A percentile compares a stretch with the other conserved stretches of the same genome.
These are phyloP conservation scores for Lactarius indigo DNA, from an alignment of 768 basidiomycete genomes.

Conservation along the genomic window DNA sequence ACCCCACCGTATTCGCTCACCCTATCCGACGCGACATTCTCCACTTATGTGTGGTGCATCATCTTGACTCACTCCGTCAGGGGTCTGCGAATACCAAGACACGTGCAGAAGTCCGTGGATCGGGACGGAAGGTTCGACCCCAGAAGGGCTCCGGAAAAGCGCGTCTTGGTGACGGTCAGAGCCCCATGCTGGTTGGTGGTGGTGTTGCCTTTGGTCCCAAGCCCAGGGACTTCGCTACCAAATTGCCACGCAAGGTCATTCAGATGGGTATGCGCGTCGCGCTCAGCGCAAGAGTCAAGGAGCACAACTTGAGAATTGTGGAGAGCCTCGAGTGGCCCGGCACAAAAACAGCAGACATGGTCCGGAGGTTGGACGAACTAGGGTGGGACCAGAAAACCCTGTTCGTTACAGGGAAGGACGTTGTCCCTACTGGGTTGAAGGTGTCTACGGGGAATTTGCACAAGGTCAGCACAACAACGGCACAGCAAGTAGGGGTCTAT, in stretches of 20 bases:
- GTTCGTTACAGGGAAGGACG: slow-evolving; percentile 65
- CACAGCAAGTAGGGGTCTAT: slow-evolving; percentile 71
- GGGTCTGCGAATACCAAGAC: slow-evolving; percentile 91
- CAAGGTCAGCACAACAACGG: slow-evolving; percentile 59
- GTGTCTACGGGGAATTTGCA: slow-evolving; percentile 69
- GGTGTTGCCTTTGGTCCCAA: slow-evolving; percentile 91
- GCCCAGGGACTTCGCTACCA: slow-evolving; percentile 88
- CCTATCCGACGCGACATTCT: slow-evolving; percentile 90
- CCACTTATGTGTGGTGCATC: slow-evolving; percentile 85
- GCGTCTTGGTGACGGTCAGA: slow-evolving; percentile 84
- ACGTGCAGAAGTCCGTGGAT: slow-evolving; percentile 84
- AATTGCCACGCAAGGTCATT: slow-evolving; percentile 88
- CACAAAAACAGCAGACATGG: slow-evolving; percentile 67
- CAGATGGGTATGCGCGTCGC: slow-evolving; percentile 92
- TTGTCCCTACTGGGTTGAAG: slow-evolving; percentile 51
- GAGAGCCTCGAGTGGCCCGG: slow-evolving; percentile 66
- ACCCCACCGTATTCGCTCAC: slow-evolving; percentile 82
- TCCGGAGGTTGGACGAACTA: slow-evolving; percentile 55
- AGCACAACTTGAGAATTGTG: slow-evolving; percentile 73
- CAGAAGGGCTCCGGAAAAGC: slow-evolving; percentile 93
- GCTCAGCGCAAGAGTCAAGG: slow-evolving; percentile 76
- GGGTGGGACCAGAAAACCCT: slow-evolving; percentile 66
- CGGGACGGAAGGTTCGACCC: slow-evolving; percentile 80
- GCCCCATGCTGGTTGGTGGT: slow-evolving; percentile 86
- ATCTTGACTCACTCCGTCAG: slow-evolving; percentile 85